Evolutionary conservation across 768 basidiomycete species (phyloP).

Genomic region (Rubroboletus pulcherrimus): DNA sequence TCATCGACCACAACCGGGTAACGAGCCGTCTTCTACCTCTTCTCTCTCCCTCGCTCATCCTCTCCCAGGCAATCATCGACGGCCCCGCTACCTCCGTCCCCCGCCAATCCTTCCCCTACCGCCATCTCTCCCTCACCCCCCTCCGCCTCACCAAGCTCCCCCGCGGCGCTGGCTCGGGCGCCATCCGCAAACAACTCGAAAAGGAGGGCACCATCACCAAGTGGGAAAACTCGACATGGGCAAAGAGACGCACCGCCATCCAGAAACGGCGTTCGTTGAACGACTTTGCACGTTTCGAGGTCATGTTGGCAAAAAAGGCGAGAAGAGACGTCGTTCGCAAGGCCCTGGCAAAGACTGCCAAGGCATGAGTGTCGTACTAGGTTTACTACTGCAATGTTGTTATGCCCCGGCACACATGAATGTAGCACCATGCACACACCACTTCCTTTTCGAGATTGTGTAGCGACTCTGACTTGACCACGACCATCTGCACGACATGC

Average conservation of each 20-base stretch:
- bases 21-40: not conserved
- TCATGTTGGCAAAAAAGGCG: conserved; percentile 87
- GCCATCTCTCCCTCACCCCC: conserved; percentile 88
- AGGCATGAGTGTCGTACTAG: conserved; percentile 12
- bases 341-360: conserved; percentile 49
- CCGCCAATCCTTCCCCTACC: conserved; percentile 89
- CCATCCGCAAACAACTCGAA: conserved; percentile 83
- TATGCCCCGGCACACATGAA: not conserved
- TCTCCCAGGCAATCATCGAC: conserved; percentile 84
- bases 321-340: conserved; percentile 78
- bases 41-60: not conserved
- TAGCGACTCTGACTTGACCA: not conserved
- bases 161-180: conserved; percentile 78
- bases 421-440: not conserved
- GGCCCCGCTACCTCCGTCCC: conserved; percentile 89
- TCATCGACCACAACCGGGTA: conserved; percentile 99
- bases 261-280: conserved; percentile 71
- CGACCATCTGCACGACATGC: conserved; percentile 28
- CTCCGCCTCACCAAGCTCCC: conserved; percentile 79
- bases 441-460: conserved; percentile 12
- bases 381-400: not conserved
- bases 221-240: conserved; percentile 89
- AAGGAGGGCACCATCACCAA: conserved; percentile 79
- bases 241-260: conserved; percentile 74
- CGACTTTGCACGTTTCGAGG: conserved; percentile 90